Percentiles rank a stretch among this genome's conserved stretches.
Conservation (phyloP, 805 yeast species). For the Cyberlindnera maritima region DNA sequence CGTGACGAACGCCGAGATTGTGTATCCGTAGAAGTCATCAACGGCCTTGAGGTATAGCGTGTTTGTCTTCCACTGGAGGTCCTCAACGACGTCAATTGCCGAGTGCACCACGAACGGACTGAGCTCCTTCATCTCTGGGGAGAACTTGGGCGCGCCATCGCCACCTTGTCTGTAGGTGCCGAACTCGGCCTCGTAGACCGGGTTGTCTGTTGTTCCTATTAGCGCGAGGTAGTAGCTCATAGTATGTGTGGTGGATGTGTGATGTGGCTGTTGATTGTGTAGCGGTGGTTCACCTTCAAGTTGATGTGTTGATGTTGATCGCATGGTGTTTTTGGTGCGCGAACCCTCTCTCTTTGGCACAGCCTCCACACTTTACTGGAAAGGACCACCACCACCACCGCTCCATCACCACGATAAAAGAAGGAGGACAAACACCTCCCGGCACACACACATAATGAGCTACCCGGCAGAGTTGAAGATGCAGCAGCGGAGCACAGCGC, state of each 20-base stretch:
- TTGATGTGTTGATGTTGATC: no score
- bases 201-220: constrained; percentile 82
- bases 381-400: no score
- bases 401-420: no score
- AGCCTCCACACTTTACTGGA: no score
- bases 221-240: constrained; percentile 89
- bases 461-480: neutral
- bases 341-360: no score
- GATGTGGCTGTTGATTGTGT: neutral
- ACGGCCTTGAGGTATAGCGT: constrained; percentile 69
- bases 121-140: constrained; percentile 70
- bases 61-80: constrained; percentile 74
- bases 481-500: neutral
- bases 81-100: constrained; percentile 88
- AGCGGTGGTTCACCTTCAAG: neutral
- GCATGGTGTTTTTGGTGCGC: no score
- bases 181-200: constrained; percentile 84
- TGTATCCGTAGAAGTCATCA: constrained; percentile 81
- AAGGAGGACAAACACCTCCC: neutral
- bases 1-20: constrained; percentile 81
- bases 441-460: neutral
- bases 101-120: constrained; percentile 88
- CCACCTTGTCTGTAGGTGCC: constrained; percentile 68
- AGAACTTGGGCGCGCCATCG: constrained; percentile 55
- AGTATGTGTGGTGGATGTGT: neutral